Percentiles rank a stretch among this genome's conserved stretches.
phyloP scores from a whole-genome alignment of 2,329 filamentous ascomycete genomes.

The Penicillium sp. region DNA sequence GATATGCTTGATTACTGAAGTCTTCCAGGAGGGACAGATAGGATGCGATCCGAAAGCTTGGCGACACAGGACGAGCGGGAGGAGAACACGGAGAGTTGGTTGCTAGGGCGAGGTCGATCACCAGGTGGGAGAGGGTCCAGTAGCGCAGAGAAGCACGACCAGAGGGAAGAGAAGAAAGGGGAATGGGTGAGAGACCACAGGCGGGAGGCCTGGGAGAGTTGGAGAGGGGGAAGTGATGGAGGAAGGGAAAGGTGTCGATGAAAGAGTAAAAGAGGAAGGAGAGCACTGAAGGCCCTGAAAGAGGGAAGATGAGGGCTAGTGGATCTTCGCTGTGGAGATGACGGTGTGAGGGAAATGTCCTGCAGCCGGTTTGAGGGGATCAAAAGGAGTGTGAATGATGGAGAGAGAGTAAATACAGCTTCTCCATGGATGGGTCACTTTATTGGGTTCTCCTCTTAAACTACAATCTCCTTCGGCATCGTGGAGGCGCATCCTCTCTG shows the following conservation, averaged over 20 bases:
- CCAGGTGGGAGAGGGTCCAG: conserved; percentile 5
- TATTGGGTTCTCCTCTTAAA: not conserved
- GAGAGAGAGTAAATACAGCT: not conserved
- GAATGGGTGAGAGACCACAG: conserved; percentile 12
- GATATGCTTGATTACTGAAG: not conserved
- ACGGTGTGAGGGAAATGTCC: conserved; percentile 22
- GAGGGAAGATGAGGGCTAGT: conserved; percentile 33
- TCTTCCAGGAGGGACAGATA: conserved; percentile 8
- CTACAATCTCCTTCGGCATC: conserved; percentile 10
- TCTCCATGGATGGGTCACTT: not conserved
- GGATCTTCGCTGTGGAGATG: conserved; percentile 36
- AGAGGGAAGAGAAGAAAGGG: conserved; percentile 10
- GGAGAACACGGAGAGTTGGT: conserved; percentile 11
- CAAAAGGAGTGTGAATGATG: not conserved
- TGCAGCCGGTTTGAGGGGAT: conserved; percentile 4
- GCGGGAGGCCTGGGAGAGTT: conserved; percentile 19
- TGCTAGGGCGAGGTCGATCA: conserved; percentile 10
- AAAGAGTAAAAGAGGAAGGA: conserved; percentile 18
- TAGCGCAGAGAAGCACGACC: conserved; percentile 1
- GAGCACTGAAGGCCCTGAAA: conserved; percentile 26
- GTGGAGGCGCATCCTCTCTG: conserved; percentile 16
- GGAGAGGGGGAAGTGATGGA: conserved; percentile 16
- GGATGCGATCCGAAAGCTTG: conserved; percentile 3
- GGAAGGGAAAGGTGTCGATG: conserved; percentile 19
- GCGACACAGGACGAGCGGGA: conserved; percentile 16